Conservation (phyloP, 345 rosid species). For the Punica granatum region DNA sequence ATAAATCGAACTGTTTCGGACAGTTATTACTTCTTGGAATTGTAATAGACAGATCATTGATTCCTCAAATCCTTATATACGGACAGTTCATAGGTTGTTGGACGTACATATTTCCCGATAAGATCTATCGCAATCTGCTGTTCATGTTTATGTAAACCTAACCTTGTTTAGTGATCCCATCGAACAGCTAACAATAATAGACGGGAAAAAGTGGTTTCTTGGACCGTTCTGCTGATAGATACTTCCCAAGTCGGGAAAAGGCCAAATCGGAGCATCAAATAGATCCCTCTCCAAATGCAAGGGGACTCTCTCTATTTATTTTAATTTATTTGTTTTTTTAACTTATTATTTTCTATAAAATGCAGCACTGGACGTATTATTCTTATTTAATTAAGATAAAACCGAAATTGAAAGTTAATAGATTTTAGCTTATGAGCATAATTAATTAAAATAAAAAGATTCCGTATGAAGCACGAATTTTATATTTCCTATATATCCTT, state of each 20-base stretch:
- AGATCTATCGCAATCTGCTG: not conserved
- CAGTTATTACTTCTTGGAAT: too few species aligned
- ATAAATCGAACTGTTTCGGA: too few species aligned
- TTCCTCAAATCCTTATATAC: too few species aligned
- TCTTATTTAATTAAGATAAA: too few species aligned
- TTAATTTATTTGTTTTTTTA: not conserved
- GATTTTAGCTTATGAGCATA: too few species aligned
- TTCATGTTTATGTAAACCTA: not conserved
- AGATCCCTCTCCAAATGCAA: not conserved
- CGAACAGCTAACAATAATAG: not conserved
- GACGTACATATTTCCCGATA: not conserved
- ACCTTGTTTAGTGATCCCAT: not conserved
- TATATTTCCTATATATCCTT: too few species aligned
- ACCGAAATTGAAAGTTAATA: too few species aligned
- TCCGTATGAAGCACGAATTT: too few species aligned
- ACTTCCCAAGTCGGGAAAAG: not conserved
- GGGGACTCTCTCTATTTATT: not conserved
- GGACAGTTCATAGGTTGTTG: not conserved
- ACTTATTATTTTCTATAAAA: not conserved
- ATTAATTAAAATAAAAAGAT: too few species aligned
- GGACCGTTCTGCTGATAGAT: not conserved
- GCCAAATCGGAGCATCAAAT: not conserved
- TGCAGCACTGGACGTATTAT: too few species aligned
- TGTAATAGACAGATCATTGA: too few species aligned
- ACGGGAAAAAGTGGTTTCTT: not conserved